Percentiles rank a stretch among this genome's conserved stretches.
phyloP scores from a whole-genome alignment of 176 grass and related monocot species.

The Cenchrus purpureus region DNA sequence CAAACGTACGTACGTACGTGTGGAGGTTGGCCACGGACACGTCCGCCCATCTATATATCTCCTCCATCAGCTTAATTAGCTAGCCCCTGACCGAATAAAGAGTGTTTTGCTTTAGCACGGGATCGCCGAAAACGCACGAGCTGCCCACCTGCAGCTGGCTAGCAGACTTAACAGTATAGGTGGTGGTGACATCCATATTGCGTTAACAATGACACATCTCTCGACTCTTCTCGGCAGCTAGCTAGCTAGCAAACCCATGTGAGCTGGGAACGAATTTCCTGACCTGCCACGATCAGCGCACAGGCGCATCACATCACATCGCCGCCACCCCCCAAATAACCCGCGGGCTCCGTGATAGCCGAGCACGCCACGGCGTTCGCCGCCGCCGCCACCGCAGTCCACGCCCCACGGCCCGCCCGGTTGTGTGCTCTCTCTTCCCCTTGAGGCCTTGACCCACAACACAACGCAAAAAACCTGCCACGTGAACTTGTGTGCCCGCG shows the following conservation, averaged over 20 bases:
- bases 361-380: conserved; percentile 5
- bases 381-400: background rate
- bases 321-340: background rate
- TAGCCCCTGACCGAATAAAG: too few relatives aligned
- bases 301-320: background rate
- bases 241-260: background rate
- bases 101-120: background rate
- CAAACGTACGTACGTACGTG: too few relatives aligned
- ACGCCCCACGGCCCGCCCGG: background rate
- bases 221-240: background rate
- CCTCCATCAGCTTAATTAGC: too few relatives aligned
- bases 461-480: background rate
- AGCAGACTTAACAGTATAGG: too few relatives aligned
- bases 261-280: background rate
- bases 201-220: too few relatives aligned
- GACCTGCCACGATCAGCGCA: background rate
- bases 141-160: background rate
- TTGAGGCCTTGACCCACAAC: background rate
- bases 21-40: too few relatives aligned
- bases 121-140: background rate
- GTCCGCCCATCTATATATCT: too few relatives aligned
- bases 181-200: background rate
- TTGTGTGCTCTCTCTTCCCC: background rate
- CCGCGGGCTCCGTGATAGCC: conserved; percentile 9
- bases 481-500: conserved; percentile 22